A percentile compares a stretch with the other conserved stretches of the same genome.
Evolutionary conservation across 495 filamentous ascomycete genomes (phyloP).

Genomic region (Daldinia decipiens): DNA sequence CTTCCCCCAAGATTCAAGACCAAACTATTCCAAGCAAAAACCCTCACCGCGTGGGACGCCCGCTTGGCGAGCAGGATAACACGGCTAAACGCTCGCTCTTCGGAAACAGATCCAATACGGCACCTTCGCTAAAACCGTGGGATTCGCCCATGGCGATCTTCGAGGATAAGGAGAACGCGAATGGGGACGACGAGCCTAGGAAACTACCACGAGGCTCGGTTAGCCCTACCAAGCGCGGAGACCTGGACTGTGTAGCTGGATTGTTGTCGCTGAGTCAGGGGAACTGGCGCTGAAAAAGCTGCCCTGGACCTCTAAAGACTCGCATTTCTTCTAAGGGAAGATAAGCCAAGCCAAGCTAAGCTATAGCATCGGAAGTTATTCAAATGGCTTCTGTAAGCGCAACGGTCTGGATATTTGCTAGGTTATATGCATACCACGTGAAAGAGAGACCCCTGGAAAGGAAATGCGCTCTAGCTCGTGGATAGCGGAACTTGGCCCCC

Average conservation of each 20-base stretch:
- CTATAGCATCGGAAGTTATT: background rate
- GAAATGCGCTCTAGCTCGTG: background rate
- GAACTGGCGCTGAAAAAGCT: conserved; percentile 58
- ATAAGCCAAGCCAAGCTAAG: background rate
- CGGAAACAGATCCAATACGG: conserved; percentile 50
- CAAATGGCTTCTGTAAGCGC: background rate
- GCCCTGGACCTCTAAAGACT: background rate
- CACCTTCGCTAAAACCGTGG: conserved; percentile 37
- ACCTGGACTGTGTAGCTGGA: conserved; percentile 82
- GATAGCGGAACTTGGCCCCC: background rate
- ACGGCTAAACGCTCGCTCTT: conserved; percentile 40
- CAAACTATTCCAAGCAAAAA: conserved; percentile 34
- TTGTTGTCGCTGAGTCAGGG: conserved; percentile 75
- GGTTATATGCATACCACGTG: background rate
- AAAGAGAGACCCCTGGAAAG: background rate
- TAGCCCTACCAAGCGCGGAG: conserved; percentile 68
- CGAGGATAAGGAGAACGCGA: conserved; percentile 50
- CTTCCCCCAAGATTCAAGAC: conserved; percentile 24
- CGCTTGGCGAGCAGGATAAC: conserved; percentile 46
- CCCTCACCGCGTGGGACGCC: conserved; percentile 52
- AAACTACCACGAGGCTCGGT: background rate
- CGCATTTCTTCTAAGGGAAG: background rate
- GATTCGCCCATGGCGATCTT: conserved; percentile 51
- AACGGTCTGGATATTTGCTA: background rate
- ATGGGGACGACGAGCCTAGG: background rate